Base-by-base conservation (phyloP, 2,329 filamentous ascomycete genomes). In the Hyphodiscus sp. region DNA sequence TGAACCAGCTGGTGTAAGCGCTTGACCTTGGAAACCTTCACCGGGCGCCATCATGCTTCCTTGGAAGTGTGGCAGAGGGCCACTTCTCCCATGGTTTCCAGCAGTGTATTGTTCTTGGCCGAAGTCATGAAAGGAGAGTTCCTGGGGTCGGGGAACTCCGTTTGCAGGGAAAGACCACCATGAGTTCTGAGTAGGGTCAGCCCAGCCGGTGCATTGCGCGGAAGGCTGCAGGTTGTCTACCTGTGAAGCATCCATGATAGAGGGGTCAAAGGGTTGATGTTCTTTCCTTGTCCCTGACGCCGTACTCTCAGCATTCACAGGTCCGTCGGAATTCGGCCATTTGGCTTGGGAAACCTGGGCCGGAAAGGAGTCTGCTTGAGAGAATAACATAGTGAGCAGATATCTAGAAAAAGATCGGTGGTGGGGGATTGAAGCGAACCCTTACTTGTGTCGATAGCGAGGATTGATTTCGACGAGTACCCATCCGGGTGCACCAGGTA, bases 401-500 rank as follows among this genome's bases (percentile, higher is more conserved):
- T 2, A 13, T 38, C 16, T 10, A 38, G 33, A 38, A 38, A n/a
- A 38, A 5, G 13, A 15, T 38, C 11, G 11, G 11, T 38, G 5
- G 4, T 38, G 33, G 13, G 33, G 33, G 11, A 10, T 38, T 13
- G 33, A 2, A 38, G 13, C 11, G 11, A 38, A 38, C 11, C 33
- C 11, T 38, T 38, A 6, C 4, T n/a, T 38, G 5, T 8, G 16
- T 38, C 33, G 5, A 15, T 38, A 38, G 11, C 33, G 13, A n/a
- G 13, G 18, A 49, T 13, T 38, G 33, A 2, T 6, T 38, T 38
- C 16, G 45, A 20, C 41, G 23, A n/a, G 38, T 49, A 49, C 47
- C 51, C 51, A 52, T 49, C 51, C 48, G 48, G 51, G 51, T 52
- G 13, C 18, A 5, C 19, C 1, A 48, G 4, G 3, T 4, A 26